Conservation (phyloP, 495 filamentous ascomycete genomes). For the Hypoxylon intermedium region DNA sequence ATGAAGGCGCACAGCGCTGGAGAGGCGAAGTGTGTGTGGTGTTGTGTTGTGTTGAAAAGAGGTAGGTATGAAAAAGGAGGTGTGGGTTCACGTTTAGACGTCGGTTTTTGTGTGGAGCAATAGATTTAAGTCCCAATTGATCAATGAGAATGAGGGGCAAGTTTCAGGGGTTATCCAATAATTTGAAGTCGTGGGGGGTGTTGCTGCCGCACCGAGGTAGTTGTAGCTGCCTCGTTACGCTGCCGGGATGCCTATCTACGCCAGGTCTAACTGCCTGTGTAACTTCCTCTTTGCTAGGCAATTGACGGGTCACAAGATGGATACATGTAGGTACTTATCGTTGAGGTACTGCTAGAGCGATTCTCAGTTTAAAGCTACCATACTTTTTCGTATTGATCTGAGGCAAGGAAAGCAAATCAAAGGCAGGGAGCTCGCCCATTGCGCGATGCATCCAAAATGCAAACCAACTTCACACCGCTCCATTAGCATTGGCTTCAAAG, state of each 20-base stretch:
- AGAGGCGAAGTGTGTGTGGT: no score
- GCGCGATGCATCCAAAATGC: neutral
- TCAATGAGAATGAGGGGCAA: slow-evolving; percentile 36
- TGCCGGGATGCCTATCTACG: no score
- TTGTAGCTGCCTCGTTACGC: neutral
- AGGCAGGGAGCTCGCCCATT: neutral
- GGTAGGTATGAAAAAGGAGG: slow-evolving; percentile 38
- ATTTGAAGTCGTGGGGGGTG: slow-evolving; percentile 15
- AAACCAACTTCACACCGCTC: slow-evolving; percentile 26
- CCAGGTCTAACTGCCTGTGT: neutral
- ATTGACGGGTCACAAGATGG: neutral
- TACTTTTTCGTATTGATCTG: no score
- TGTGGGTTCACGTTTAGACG: slow-evolving; percentile 17
- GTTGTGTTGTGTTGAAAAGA: slow-evolving; percentile 23
- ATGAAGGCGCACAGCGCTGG: slow-evolving; percentile 43
- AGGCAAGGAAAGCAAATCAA: neutral
- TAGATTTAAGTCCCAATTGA: neutral
- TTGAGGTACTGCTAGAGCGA: no score
- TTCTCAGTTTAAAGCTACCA: no score
- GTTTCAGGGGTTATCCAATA: slow-evolving; percentile 38
- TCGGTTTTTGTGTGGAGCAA: slow-evolving; percentile 35
- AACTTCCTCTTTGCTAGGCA: neutral
- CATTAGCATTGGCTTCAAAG: slow-evolving; percentile 6
- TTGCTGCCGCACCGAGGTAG: neutral
- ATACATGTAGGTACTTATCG: neutral